Evolutionary conservation across 768 basidiomycete species (phyloP), one percentile per base, ranked within the genome.

Genomic region (Kwoniella dendrophila): DNA sequence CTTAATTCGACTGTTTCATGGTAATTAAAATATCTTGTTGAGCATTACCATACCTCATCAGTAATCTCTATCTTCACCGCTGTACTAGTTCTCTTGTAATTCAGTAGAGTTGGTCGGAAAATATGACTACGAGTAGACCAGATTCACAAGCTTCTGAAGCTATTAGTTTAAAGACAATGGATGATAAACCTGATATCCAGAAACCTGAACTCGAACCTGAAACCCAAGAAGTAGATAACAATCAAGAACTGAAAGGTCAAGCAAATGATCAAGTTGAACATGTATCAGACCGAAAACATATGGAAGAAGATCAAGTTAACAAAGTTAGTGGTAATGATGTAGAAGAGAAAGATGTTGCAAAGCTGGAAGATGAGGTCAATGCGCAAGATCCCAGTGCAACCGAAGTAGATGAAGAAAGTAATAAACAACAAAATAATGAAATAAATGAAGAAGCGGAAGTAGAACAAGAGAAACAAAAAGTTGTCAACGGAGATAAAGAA

Each of bases 101-200:
- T 38, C 36, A 38, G 8, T 32, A 32, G 43, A 11, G 24, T 20
- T n/a, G 10, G 11, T 10, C n/a, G n/a, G 43, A 10, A 44, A 4
- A 10, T 18, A 51, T 51, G 49, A 18, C 49, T 7, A 32, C n/a
- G n/a, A n/a, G n/a, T 16, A 33, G 41, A 47, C 43, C 55, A 5
- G 44, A 44, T 14, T 56, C 55, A 6, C 55, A 56, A 34, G 55
- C 43, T 30, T 59, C 58, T 3, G 58, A 59, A 20, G 24, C 48
- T 7, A 24, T 59, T 40, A 59, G 58, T 27, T 29, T 59, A 38
- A 59, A 59, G 27, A 59, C 58, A 24, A 38, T 59, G 24, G 48
- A 59, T 20, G 49, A 48, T n/a, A 24, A 30, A 43, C 36, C 48
- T 4, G 55, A 24, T 10, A 12, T 18, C 27, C 40, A 41, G 24